Evolutionary conservation across 306 rosid genomes (phyloP).

Genomic region (Spatholobus suberectus): DNA sequence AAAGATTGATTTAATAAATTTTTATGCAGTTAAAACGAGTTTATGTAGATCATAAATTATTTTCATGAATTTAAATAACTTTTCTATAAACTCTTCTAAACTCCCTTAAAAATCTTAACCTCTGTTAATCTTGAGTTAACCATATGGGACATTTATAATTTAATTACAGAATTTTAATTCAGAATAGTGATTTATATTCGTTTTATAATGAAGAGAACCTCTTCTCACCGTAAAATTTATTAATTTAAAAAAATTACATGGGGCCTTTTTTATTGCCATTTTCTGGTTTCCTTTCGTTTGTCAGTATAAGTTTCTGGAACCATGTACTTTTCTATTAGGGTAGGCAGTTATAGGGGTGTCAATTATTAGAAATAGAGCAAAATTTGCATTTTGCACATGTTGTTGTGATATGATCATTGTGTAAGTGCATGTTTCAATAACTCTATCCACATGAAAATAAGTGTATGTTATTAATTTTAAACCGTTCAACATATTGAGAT

Average conservation of each 20-base stretch:
- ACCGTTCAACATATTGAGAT: neutral
- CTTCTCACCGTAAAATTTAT: neutral
- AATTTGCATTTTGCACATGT: neutral
- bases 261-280: neutral
- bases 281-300: neutral
- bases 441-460: neutral
- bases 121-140: no score
- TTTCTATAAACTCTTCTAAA: no score
- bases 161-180: neutral
- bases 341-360: neutral
- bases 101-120: no score
- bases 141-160: no score
- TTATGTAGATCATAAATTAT: no score
- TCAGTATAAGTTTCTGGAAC: neutral
- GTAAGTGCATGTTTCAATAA: neutral
- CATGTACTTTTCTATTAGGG: neutral
- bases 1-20: no score
- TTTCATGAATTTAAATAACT: no score
- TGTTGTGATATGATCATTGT: neutral
- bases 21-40: no score
- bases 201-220: neutral
- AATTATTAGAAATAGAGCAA: conserved; percentile 1
- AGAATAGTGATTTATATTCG: neutral
- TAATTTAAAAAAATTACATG: neutral
- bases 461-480: neutral